Evolutionary conservation across 352 stramenopile genomes (phyloP).

Genomic region (Phytophthora cactorum): DNA sequence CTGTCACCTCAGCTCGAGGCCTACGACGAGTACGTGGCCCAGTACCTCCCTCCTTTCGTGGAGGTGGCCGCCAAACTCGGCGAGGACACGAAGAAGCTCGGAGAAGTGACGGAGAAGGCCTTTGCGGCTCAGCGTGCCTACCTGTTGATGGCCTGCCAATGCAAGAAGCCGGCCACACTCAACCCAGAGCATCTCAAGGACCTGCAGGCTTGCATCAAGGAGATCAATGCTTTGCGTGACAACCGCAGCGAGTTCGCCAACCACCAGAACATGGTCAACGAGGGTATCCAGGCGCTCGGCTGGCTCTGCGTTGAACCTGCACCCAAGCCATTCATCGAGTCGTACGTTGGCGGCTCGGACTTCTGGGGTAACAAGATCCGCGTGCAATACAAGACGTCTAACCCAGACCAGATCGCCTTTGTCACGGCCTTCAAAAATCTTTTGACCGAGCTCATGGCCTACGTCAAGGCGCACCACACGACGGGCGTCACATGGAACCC

Average conservation of each 20-base stretch:
- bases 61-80: slow-evolving; percentile 78
- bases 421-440: slow-evolving; percentile 94
- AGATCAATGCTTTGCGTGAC: slow-evolving; percentile 80
- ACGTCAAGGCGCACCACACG: slow-evolving; percentile 96
- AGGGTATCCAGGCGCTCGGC: slow-evolving; percentile 83
- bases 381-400: slow-evolving; percentile 95
- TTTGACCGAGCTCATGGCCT: slow-evolving; percentile 91
- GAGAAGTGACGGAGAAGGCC: slow-evolving; percentile 83
- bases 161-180: slow-evolving; percentile 91
- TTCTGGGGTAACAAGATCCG: slow-evolving; percentile 99
- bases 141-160: slow-evolving; percentile 92
- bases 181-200: slow-evolving; percentile 78
- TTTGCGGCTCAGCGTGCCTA: slow-evolving; percentile 93
- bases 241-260: slow-evolving; percentile 86
- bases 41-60: slow-evolving; percentile 87
- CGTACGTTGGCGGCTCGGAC: slow-evolving; percentile 94
- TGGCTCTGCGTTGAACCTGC: slow-evolving; percentile 85
- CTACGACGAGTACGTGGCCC: slow-evolving; percentile 92
- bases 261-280: slow-evolving; percentile 91
- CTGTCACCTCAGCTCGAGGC: slow-evolving; percentile 79
- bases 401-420: slow-evolving; percentile 93
- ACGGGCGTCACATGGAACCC: slow-evolving; percentile 96
- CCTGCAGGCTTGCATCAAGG: slow-evolving; percentile 78
- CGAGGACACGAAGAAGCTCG: slow-evolving; percentile 82
- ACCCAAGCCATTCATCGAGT: slow-evolving; percentile 95